Percentiles rank a stretch among this genome's conserved stretches.
Conservation (phyloP, 1,139 yeast genomes). For the Nakaseomyces kungkrabaensis region DNA sequence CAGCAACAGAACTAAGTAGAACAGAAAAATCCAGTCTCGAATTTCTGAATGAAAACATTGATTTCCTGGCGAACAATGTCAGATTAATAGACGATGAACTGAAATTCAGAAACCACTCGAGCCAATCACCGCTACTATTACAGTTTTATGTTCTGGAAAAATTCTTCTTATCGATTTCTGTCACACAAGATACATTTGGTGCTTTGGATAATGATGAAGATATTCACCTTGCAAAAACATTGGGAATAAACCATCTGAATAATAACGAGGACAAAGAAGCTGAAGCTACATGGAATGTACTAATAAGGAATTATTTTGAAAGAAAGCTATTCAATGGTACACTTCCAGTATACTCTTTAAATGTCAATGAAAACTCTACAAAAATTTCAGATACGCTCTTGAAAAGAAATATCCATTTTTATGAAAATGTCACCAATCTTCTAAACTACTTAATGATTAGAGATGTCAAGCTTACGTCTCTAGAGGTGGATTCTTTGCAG, state of each 20-base stretch:
- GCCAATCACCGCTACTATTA: not conserved
- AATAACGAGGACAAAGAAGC: not conserved
- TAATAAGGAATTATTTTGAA: not conserved
- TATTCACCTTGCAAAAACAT: not conserved
- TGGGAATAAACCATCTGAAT: not conserved
- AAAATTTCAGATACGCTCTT: not conserved
- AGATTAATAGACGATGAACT: not conserved
- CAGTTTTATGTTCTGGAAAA: not conserved
- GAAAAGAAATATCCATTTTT: not conserved
- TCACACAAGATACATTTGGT: not conserved
- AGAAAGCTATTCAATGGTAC: not conserved
- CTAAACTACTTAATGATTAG: not conserved
- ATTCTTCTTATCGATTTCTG: not conserved
- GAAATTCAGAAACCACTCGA: not conserved
- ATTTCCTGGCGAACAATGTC: not conserved
- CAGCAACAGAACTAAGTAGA: not conserved
- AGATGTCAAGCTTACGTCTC: not conserved
- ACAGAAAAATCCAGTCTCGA: not conserved
- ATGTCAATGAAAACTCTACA: not conserved
- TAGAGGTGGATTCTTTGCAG: not conserved
- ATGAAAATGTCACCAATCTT: not conserved
- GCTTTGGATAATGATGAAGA: not conserved
- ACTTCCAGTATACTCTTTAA: not conserved
- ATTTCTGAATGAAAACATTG: not conserved
- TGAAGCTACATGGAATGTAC: not conserved